Conservation (phyloP, 495 filamentous ascomycete species). For the Talaromyces adpressus region DNA sequence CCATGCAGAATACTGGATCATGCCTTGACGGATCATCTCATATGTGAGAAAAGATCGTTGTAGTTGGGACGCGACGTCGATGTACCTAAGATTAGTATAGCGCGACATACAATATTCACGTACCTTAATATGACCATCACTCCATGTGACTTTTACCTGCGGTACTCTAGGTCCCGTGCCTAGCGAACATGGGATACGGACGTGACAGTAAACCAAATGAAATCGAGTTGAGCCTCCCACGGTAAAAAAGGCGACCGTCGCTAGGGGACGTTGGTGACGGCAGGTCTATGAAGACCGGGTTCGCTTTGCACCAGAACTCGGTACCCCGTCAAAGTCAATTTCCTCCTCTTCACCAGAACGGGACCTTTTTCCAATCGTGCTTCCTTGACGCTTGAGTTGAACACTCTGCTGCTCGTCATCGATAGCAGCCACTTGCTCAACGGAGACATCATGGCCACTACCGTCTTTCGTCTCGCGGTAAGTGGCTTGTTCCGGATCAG, state of each 20-base stretch:
- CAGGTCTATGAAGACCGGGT: slow-evolving; percentile 17
- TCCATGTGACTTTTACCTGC: neutral
- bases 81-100: slow-evolving; percentile 1
- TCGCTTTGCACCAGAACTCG: slow-evolving; percentile 24
- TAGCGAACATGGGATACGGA: neutral
- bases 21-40: neutral
- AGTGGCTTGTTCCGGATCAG: slow-evolving; percentile 13
- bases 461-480: neutral
- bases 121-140: neutral
- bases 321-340: slow-evolving; percentile 17
- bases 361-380: slow-evolving; percentile 19
- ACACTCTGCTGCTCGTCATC: neutral
- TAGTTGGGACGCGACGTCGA: neutral
- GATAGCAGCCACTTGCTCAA: slow-evolving; percentile 15
- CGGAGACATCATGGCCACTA: neutral
- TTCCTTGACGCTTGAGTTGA: slow-evolving; percentile 9
- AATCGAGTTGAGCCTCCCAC: neutral
- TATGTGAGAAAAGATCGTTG: neutral
- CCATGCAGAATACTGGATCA: neutral
- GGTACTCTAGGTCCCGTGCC: neutral
- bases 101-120: neutral
- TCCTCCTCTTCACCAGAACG: slow-evolving; percentile 24
- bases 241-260: neutral
- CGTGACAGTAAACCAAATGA: neutral
- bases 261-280: neutral